A percentile compares a stretch with the other conserved stretches of the same genome.
Conservation (phyloP, 768 basidiomycete genomes). For the Multifurca ochricompacta region DNA sequence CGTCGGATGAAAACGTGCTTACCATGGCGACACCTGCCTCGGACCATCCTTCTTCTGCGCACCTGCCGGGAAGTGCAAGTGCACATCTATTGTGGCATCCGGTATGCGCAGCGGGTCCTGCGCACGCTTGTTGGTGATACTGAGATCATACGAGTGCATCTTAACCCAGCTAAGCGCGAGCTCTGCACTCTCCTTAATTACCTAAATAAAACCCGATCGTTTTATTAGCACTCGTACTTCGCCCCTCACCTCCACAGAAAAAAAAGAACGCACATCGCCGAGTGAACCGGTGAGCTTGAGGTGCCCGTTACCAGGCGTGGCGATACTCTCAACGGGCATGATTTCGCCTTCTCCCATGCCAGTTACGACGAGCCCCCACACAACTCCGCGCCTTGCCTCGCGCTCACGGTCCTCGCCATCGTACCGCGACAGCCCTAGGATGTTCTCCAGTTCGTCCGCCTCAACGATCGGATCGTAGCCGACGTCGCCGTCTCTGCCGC, state of each 20-base stretch:
- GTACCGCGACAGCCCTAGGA: conserved; percentile 73
- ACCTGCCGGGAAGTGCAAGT: conserved; percentile 83
- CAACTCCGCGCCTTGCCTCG: conserved; percentile 66
- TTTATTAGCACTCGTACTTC: too few relatives aligned
- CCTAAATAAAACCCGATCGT: conserved; percentile 31
- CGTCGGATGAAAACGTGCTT: conserved; percentile 19
- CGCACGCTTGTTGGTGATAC: conserved; percentile 59
- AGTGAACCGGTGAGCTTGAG: conserved; percentile 77
- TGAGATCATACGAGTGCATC: conserved; percentile 70
- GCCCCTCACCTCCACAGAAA: not conserved
- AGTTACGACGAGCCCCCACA: conserved; percentile 83
- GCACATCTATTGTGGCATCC: conserved; percentile 62
- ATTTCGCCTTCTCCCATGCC: conserved; percentile 83
- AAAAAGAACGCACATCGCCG: conserved; percentile 49
- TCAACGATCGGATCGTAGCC: conserved; percentile 55
- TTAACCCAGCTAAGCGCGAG: conserved; percentile 92
- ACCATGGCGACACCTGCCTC: conserved; percentile 89
- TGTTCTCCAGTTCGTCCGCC: conserved; percentile 68
- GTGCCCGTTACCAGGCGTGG: conserved; percentile 65
- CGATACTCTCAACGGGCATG: conserved; percentile 76
- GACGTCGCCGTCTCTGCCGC: not conserved
- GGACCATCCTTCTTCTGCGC: conserved; percentile 94
- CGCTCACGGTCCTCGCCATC: conserved; percentile 74
- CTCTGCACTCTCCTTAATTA: conserved; percentile 88
- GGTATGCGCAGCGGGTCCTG: conserved; percentile 72